phyloP scores from a whole-genome alignment of 257 asterid species.

The Sherardia arvensis region DNA sequence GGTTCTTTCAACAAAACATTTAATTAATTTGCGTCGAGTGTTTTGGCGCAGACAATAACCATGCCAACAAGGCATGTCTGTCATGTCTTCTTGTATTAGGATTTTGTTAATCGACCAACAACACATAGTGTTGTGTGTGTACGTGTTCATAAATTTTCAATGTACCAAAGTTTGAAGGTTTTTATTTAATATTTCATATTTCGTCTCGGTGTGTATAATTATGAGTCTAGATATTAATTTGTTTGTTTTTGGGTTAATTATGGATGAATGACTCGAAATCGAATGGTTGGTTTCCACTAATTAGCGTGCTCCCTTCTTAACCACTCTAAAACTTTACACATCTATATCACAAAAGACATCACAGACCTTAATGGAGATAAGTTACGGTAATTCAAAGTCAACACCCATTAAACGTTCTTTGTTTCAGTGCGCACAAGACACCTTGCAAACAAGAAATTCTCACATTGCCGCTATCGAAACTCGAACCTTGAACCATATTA shows the following conservation, averaged over 20 bases:
- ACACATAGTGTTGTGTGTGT: not conserved
- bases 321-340: not conserved
- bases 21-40: not conserved
- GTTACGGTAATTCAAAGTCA: too few species aligned
- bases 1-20: not conserved
- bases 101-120: not conserved
- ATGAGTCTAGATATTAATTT: not conserved
- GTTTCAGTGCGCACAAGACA: too few species aligned
- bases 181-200: not conserved
- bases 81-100: conserved; percentile 2
- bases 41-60: conserved; percentile 10
- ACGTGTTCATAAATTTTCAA: not conserved
- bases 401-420: too few species aligned
- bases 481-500: too few species aligned
- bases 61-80: conserved; percentile 3
- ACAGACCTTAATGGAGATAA: too few species aligned
- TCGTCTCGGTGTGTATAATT: too few species aligned
- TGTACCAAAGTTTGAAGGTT: not conserved
- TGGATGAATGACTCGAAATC: not conserved
- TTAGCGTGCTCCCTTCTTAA: not conserved
- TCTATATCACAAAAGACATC: too few species aligned
- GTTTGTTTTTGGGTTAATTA: not conserved
- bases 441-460: too few species aligned
- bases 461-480: too few species aligned
- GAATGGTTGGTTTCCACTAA: conserved; percentile 4